These are phyloP conservation scores for Penicillium arizonense DNA, from an alignment of 495 filamentous ascomycete species.

Conservation along the genomic window DNA sequence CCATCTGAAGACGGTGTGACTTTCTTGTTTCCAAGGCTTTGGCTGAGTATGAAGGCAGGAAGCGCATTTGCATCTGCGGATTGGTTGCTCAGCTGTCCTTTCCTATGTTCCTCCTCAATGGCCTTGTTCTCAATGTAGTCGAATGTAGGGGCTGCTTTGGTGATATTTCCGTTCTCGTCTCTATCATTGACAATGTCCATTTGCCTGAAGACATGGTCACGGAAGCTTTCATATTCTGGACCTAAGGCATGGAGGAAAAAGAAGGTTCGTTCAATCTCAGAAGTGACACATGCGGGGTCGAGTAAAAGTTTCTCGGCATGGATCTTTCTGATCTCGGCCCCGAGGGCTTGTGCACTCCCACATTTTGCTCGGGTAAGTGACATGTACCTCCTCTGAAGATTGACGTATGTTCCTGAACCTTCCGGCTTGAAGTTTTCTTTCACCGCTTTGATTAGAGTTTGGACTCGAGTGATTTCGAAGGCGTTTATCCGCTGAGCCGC, in stretches of 20 bases:
- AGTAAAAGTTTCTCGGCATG: slow-evolving; percentile 12
- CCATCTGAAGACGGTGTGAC: too few species aligned
- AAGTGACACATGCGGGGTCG: too few species aligned
- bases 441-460: slow-evolving; percentile 7
- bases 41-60: too few species aligned
- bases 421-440: slow-evolving; percentile 12
- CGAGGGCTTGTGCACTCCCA: slow-evolving; percentile 11
- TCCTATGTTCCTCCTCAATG: too few species aligned
- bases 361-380: slow-evolving; percentile 10
- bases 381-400: slow-evolving; percentile 10
- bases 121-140: too few species aligned
- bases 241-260: slow-evolving; percentile 12
- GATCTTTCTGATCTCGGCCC: slow-evolving; percentile 1
- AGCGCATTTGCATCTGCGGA: too few species aligned
- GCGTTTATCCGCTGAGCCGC: slow-evolving; percentile 11
- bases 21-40: too few species aligned
- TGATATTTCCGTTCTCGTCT: too few species aligned
- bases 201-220: slow-evolving; percentile 13
- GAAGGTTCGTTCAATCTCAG: slow-evolving; percentile 14
- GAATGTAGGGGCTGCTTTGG: too few species aligned
- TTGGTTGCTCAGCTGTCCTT: too few species aligned
- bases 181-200: too few species aligned
- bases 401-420: slow-evolving; percentile 10
- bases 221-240: slow-evolving; percentile 13
- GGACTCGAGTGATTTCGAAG: slow-evolving; percentile 8